phyloP scores from a whole-genome alignment of 768 basidiomycete genomes.

The Wakefieldia striispora region DNA sequence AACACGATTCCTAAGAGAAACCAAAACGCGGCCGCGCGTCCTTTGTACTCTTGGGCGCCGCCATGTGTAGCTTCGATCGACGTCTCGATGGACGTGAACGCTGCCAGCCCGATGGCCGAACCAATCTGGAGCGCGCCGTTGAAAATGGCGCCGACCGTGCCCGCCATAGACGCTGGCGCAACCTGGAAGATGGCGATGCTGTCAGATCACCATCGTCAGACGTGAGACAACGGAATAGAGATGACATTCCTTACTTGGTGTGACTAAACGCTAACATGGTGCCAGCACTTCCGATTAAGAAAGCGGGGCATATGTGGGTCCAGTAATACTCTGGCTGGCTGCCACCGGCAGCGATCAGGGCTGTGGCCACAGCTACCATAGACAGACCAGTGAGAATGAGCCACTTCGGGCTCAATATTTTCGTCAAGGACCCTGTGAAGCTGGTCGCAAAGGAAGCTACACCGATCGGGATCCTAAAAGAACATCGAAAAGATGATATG shows the following conservation, averaged over 20 bases:
- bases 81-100: slow-evolving; percentile 47
- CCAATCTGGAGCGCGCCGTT: slow-evolving; percentile 54
- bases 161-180: slow-evolving; percentile 47
- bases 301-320: slow-evolving; percentile 48
- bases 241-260: slow-evolving; percentile 41
- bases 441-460: slow-evolving; percentile 36
- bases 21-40: slow-evolving; percentile 46
- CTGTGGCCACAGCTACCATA: slow-evolving; percentile 37
- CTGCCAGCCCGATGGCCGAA: slow-evolving; percentile 48
- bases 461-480: slow-evolving; percentile 41
- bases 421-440: slow-evolving; percentile 40
- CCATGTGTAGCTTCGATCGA: slow-evolving; percentile 38
- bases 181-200: slow-evolving; percentile 53
- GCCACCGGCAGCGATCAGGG: slow-evolving; percentile 43
- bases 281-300: slow-evolving; percentile 47
- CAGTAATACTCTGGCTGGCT: slow-evolving; percentile 43
- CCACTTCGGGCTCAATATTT: slow-evolving; percentile 40
- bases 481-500: slow-evolving; percentile 1
- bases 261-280: slow-evolving; percentile 45
- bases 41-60: slow-evolving; percentile 33
- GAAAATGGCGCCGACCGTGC: slow-evolving; percentile 56
- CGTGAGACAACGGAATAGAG: background rate
- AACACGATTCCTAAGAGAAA: slow-evolving; percentile 39
- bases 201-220: background rate
- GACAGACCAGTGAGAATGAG: slow-evolving; percentile 43